Percentiles rank a stretch among this genome's conserved stretches.
Conservation (phyloP, 352 stramenopile species). For the Blastocystis sp. region DNA sequence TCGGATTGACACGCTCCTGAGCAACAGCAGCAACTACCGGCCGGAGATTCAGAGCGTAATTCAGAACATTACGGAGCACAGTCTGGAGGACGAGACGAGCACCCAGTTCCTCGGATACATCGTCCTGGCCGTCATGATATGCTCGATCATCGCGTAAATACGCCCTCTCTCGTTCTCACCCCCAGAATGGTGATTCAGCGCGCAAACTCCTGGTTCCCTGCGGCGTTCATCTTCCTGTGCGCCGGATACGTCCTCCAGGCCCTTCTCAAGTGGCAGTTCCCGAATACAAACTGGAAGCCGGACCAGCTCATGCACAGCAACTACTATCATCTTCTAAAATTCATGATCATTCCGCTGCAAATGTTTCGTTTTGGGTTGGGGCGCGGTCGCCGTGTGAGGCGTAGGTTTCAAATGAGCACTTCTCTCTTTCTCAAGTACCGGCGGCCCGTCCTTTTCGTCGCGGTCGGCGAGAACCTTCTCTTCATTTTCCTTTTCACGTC, state of each 20-base stretch:
- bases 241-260: slow-evolving; percentile 12
- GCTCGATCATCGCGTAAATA: slow-evolving; percentile 6
- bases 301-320: slow-evolving; percentile 19
- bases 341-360: slow-evolving; percentile 31
- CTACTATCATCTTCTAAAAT: slow-evolving; percentile 45
- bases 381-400: not conserved
- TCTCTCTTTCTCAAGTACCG: not conserved
- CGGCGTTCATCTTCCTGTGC: slow-evolving; percentile 37
- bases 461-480: slow-evolving; percentile 48
- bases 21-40: slow-evolving; percentile 1
- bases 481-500: slow-evolving; percentile 66
- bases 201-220: slow-evolving; percentile 11
- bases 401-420: slow-evolving; percentile 48
- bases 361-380: slow-evolving; percentile 58
- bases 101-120: slow-evolving; percentile 8
- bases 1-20: not conserved
- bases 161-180: not conserved
- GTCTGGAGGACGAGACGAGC: slow-evolving; percentile 21
- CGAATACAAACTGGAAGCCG: slow-evolving; percentile 37
- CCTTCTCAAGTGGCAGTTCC: slow-evolving; percentile 9
- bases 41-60: slow-evolving; percentile 25
- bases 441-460: slow-evolving; percentile 10
- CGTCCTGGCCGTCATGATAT: not conserved
- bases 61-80: slow-evolving; percentile 62
- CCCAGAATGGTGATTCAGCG: slow-evolving; percentile 40